Evolutionary conservation across 345 rosid species (phyloP).

Genomic region (Pugionium dolabratum): DNA sequence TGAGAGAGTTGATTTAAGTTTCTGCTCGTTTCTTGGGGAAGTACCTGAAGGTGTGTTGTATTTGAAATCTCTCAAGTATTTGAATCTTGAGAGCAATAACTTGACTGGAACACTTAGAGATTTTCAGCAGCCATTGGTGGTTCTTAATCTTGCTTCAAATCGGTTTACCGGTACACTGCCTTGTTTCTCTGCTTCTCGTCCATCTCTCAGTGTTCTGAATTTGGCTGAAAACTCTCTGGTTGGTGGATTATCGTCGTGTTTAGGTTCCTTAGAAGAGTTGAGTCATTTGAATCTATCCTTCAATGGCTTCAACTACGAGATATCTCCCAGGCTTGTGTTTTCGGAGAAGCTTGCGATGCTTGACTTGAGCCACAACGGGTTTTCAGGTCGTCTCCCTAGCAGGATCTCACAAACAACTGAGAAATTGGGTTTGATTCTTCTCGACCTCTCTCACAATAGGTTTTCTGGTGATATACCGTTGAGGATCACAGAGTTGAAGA

Average conservation of each 20-base stretch:
- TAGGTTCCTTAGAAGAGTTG: constrained; percentile 58
- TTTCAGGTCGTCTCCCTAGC: constrained; percentile 68
- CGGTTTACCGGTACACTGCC: constrained; percentile 76
- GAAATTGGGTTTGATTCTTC: constrained; percentile 73
- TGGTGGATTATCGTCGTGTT: constrained; percentile 92
- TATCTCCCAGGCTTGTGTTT: constrained; percentile 73
- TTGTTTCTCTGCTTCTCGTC: constrained; percentile 65
- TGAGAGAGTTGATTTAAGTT: constrained; percentile 70
- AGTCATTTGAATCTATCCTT: constrained; percentile 66
- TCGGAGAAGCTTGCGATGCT: constrained; percentile 69
- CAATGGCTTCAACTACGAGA: constrained; percentile 60
- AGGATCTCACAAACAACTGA: constrained; percentile 66
- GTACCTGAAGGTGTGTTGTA: constrained; percentile 58
- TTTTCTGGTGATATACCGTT: constrained; percentile 74
- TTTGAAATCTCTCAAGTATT: constrained; percentile 54
- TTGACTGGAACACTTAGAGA: constrained; percentile 62
- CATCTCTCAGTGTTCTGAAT: constrained; percentile 55
- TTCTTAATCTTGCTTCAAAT: constrained; percentile 74
- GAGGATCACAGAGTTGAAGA: constrained; percentile 73
- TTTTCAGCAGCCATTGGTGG: constrained; percentile 59
- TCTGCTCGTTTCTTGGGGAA: constrained; percentile 66
- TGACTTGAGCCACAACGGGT: constrained; percentile 79
- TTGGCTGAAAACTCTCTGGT: constrained; percentile 64
- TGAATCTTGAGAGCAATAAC: constrained; percentile 67
- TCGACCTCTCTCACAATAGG: constrained; percentile 73